phyloP scores from a whole-genome alignment of 2,329 filamentous ascomycete species.

The Talaromyces rugulosus region DNA sequence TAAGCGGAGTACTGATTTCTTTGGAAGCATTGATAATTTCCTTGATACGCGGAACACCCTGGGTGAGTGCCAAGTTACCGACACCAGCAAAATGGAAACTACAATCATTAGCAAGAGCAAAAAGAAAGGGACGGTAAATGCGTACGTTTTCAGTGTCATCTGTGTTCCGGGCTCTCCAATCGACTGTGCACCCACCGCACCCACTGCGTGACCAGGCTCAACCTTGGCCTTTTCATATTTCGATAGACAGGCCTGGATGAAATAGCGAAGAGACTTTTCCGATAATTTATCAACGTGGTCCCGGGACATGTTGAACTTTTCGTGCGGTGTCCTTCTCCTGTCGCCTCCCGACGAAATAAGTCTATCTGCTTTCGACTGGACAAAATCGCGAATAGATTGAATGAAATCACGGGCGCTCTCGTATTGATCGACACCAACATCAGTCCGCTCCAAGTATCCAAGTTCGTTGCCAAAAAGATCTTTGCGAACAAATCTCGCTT shows the following conservation, averaged over 20 bases:
- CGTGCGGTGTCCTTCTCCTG: conserved; percentile 21
- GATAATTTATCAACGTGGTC: conserved; percentile 84
- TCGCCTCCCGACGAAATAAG: conserved; percentile 44
- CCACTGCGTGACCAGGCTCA: conserved; percentile 92
- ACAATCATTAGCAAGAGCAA: not conserved
- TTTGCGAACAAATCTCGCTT: conserved; percentile 59
- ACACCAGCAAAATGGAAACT: conserved; percentile 89
- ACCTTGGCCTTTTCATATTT: conserved; percentile 91
- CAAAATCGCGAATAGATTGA: conserved; percentile 69
- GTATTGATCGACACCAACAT: conserved; percentile 67
- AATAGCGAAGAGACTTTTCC: conserved; percentile 64
- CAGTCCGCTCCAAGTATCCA: conserved; percentile 64
- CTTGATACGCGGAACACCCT: conserved; percentile 99
- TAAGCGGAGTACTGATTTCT: conserved; percentile 88
- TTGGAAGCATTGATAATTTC: conserved; percentile 99
- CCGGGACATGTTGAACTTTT: conserved; percentile 33
- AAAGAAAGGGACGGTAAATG: conserved; percentile 33
- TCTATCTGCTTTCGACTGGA: conserved; percentile 59
- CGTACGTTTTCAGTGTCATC: conserved; percentile 87
- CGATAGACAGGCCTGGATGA: conserved; percentile 75
- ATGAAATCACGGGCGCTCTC: conserved; percentile 83
- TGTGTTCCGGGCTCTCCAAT: conserved; percentile 98
- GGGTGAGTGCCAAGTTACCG: conserved; percentile 97
- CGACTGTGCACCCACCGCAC: conserved; percentile 92
- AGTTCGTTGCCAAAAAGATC: conserved; percentile 61